Evolutionary conservation across 1,139 yeast species (phyloP).

Genomic region (Candida smagusa): DNA sequence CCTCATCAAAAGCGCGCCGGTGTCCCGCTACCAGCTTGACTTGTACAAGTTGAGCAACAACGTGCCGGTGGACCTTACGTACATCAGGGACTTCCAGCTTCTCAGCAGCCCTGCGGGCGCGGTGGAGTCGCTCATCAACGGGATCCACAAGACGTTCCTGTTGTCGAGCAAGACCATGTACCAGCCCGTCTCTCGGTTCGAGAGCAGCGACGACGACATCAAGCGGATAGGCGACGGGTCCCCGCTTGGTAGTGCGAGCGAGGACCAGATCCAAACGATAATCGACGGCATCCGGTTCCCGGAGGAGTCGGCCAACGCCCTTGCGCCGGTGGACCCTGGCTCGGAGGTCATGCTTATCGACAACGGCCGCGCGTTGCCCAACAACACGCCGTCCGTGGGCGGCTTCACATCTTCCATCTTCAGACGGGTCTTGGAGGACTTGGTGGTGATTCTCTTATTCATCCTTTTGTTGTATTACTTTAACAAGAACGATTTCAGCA

Average conservation of each 20-base stretch:
- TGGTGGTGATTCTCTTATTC: slow-evolving; percentile 19
- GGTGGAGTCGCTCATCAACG: slow-evolving; percentile 41
- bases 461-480: slow-evolving; percentile 10
- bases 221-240: slow-evolving; percentile 29
- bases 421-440: slow-evolving; percentile 32
- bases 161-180: slow-evolving; percentile 31
- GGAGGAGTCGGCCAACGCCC: slow-evolving; percentile 8
- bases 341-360: slow-evolving; percentile 12
- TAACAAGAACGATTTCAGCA: slow-evolving; percentile 8
- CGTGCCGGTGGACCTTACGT: slow-evolving; percentile 12
- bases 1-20: slow-evolving; percentile 74
- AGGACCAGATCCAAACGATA: slow-evolving; percentile 13
- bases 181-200: slow-evolving; percentile 37
- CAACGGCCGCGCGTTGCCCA: neutral
- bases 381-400: slow-evolving; percentile 3
- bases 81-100: slow-evolving; percentile 20
- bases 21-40: slow-evolving; percentile 52
- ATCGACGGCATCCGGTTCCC: slow-evolving; percentile 41
- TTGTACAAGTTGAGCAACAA: slow-evolving; percentile 22
- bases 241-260: neutral
- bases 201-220: slow-evolving; percentile 11
- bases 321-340: slow-evolving; percentile 6
- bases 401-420: slow-evolving; percentile 10
- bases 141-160: slow-evolving; percentile 47
- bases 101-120: slow-evolving; percentile 8